Conservation (phyloP, 225 moss, liverwort and hornwort genomes). For the Ulota crispa region DNA sequence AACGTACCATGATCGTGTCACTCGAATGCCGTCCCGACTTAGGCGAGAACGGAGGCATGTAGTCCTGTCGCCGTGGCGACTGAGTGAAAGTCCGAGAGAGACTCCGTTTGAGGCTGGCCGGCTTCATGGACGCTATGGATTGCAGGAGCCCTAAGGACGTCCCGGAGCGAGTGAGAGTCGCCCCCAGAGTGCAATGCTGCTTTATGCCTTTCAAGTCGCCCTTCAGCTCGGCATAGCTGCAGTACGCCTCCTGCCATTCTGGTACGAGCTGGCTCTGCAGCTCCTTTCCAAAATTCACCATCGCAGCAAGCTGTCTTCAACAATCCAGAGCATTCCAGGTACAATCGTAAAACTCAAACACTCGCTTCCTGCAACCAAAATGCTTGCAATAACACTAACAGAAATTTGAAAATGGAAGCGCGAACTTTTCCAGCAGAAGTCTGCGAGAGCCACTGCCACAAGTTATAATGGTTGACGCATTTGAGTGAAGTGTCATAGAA, state of each 20-base stretch:
- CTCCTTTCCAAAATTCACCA: constrained; percentile 46
- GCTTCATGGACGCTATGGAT: constrained; percentile 19
- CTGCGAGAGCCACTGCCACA: neutral
- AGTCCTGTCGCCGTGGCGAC: neutral
- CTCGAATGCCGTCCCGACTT: neutral
- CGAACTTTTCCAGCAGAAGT: neutral
- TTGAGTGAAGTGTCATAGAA: neutral
- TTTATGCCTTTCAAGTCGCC: constrained; percentile 37
- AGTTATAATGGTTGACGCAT: neutral
- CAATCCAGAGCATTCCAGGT: neutral
- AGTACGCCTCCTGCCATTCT: constrained; percentile 53
- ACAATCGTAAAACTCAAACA: neutral
- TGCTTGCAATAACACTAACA: neutral
- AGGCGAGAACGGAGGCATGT: constrained; percentile 21
- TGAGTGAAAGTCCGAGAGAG: neutral
- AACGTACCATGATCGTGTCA: constrained; percentile 1
- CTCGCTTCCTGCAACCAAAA: neutral
- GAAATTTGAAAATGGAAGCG: neutral
- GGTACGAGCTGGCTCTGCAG: constrained; percentile 32
- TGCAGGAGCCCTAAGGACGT: constrained; percentile 17
- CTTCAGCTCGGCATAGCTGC: constrained; percentile 41
- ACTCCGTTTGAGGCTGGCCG: neutral
- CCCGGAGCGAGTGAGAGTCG: constrained; percentile 24
- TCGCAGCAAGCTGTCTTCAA: neutral
- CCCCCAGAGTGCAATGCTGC: constrained; percentile 25